Conservation (phyloP, 169 alveolate species). For the Plasmodium knowlesi region DNA sequence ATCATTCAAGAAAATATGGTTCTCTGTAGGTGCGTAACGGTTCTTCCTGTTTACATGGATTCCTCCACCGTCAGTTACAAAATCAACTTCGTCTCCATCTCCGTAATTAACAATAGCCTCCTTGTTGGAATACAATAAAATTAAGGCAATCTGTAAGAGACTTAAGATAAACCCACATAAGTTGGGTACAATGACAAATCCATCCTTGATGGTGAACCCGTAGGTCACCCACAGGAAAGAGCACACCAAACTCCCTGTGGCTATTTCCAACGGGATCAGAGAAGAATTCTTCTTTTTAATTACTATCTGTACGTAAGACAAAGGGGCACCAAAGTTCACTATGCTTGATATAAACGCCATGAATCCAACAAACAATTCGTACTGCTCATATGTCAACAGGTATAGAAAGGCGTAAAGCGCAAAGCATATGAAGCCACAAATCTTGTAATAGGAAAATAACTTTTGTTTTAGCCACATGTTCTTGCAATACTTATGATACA, state of each 20-base stretch:
- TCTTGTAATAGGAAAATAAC: slow-evolving; percentile 35
- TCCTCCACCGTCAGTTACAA: neutral
- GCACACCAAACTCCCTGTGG: slow-evolving; percentile 80
- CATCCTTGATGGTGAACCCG: slow-evolving; percentile 84
- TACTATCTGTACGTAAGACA: slow-evolving; percentile 78
- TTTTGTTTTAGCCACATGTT: slow-evolving; percentile 42
- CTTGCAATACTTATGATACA: slow-evolving; percentile 39
- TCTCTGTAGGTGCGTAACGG: neutral
- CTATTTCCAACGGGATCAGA: slow-evolving; percentile 82
- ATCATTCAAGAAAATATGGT: slow-evolving; percentile 29
- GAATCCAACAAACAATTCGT: slow-evolving; percentile 43
- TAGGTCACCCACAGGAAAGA: slow-evolving; percentile 82
- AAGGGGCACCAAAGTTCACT: slow-evolving; percentile 76
- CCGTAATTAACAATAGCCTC: neutral
- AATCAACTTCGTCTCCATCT: neutral
- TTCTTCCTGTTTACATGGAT: neutral
- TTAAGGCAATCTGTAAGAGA: slow-evolving; percentile 27
- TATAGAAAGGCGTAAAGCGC: slow-evolving; percentile 21
- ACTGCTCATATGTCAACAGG: slow-evolving; percentile 45
- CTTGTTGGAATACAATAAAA: slow-evolving; percentile 37
- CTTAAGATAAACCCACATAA: slow-evolving; percentile 76
- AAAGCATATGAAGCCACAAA: slow-evolving; percentile 47
- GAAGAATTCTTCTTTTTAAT: slow-evolving; percentile 79
- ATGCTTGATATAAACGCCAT: slow-evolving; percentile 48
- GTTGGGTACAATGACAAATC: slow-evolving; percentile 80